phyloP scores from a whole-genome alignment of 2,329 filamentous ascomycete genomes.

The Aureobasidium vineae region DNA sequence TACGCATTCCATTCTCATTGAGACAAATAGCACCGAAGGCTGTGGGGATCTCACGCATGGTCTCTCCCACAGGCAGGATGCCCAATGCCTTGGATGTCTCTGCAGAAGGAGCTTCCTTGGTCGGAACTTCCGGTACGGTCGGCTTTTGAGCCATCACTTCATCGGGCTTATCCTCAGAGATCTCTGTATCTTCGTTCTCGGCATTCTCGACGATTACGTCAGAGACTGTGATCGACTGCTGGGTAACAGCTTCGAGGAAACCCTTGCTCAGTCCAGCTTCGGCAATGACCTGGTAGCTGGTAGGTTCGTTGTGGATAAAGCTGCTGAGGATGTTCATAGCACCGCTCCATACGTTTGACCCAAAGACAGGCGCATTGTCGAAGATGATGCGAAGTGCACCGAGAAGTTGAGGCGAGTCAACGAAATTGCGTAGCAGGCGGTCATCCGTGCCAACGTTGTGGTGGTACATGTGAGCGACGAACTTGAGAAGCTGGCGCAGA shows the following conservation, averaged over 20 bases:
- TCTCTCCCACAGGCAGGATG: slow-evolving; percentile 83
- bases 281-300: slow-evolving; percentile 91
- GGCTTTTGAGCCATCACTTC: not conserved
- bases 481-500: slow-evolving; percentile 90
- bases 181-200: not conserved
- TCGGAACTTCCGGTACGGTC: not conserved
- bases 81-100: slow-evolving; percentile 56
- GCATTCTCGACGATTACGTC: slow-evolving; percentile 21
- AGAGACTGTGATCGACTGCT: slow-evolving; percentile 38
- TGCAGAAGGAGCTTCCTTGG: not conserved
- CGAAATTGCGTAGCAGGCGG: slow-evolving; percentile 83
- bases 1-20: slow-evolving; percentile 79
- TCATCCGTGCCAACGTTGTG: slow-evolving; percentile 78
- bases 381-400: slow-evolving; percentile 77
- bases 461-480: slow-evolving; percentile 92
- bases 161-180: not conserved
- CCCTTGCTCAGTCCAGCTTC: slow-evolving; percentile 88
- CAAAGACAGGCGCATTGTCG: slow-evolving; percentile 73
- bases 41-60: slow-evolving; percentile 79
- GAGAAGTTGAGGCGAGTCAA: slow-evolving; percentile 85
- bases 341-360: slow-evolving; percentile 93
- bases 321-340: slow-evolving; percentile 88
- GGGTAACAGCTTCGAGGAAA: slow-evolving; percentile 76
- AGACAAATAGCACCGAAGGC: slow-evolving; percentile 93
- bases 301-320: slow-evolving; percentile 98